Conservation (phyloP, 2,329 filamentous ascomycete species). For the Penicillium sp. region DNA sequence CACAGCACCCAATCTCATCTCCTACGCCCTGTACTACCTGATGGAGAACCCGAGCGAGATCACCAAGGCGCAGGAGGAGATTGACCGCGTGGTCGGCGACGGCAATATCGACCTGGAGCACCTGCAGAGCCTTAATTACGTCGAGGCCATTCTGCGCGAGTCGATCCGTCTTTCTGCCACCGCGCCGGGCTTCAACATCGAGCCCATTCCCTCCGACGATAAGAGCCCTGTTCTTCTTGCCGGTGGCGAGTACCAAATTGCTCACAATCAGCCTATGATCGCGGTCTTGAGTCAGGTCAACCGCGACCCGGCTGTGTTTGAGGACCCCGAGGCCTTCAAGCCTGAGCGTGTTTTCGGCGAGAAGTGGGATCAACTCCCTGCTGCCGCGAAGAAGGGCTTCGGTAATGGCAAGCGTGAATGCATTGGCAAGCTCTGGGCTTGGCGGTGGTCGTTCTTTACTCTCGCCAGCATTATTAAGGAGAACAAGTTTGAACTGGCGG, state of each 20-base stretch:
- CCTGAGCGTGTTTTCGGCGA: conserved; percentile 71
- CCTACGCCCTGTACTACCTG: conserved; percentile 63
- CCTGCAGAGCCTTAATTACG: conserved; percentile 64
- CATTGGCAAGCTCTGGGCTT: conserved; percentile 69
- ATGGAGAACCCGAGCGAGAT: conserved; percentile 61
- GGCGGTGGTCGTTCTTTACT: conserved; percentile 66
- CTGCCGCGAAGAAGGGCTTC: conserved; percentile 66
- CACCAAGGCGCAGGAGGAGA: conserved; percentile 62
- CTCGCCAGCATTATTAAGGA: conserved; percentile 65
- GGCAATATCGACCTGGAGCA: conserved; percentile 50
- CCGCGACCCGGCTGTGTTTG: conserved; percentile 61
- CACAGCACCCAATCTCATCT: conserved; percentile 67
- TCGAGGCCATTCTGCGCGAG: conserved; percentile 66
- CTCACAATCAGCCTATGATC: conserved; percentile 52
- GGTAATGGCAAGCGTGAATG: conserved; percentile 69
- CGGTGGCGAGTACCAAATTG: conserved; percentile 61
- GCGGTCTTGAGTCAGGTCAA: conserved; percentile 57
- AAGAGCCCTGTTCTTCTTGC: conserved; percentile 50
- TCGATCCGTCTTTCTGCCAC: conserved; percentile 63
- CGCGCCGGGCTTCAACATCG: conserved; percentile 58
- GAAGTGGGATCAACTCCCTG: conserved; percentile 63
- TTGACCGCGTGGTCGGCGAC: conserved; percentile 49
- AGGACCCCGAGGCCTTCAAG: conserved; percentile 63
- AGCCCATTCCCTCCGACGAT: conserved; percentile 49
- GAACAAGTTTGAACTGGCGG: conserved; percentile 63